Percentiles rank a stretch among this genome's conserved stretches.
These are phyloP conservation scores for Vaccinium vitisidaea DNA, from an alignment of 148 eudicot species.

Conservation along the genomic window DNA sequence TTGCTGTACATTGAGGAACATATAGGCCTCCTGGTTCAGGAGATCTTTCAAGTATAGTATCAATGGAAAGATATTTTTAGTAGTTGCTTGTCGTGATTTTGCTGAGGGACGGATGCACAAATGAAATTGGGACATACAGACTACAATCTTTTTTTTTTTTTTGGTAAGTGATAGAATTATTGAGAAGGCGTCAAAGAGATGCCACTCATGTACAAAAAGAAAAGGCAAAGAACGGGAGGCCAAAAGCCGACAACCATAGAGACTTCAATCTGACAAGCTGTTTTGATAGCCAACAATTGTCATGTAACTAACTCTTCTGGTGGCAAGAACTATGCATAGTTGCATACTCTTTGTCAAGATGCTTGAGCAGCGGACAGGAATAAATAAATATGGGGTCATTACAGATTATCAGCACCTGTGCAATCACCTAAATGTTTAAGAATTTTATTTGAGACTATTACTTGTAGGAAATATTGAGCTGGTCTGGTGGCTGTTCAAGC, in stretches of 20 bases:
- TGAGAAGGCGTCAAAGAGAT: not conserved
- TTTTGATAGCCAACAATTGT: not conserved
- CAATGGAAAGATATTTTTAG: not conserved
- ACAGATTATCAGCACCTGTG: not conserved
- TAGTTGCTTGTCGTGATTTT: not conserved
- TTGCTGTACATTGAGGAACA: not conserved
- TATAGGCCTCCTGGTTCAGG: not conserved
- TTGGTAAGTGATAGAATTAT: too few species aligned
- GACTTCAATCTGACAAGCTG: not conserved
- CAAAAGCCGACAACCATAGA: too few species aligned
- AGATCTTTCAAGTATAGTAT: not conserved
- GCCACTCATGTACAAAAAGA: not conserved
- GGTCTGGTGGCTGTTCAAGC: not conserved
- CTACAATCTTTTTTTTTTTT: not conserved
- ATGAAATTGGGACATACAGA: not conserved
- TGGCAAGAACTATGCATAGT: not conserved
- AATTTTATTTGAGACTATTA: not conserved
- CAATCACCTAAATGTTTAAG: not conserved
- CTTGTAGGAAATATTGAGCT: not conserved
- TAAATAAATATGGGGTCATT: not conserved
- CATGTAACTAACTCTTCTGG: not conserved
- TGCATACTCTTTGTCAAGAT: not conserved
- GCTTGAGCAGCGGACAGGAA: not conserved
- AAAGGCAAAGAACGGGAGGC: not conserved
- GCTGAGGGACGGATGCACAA: not conserved